Conservation (phyloP, 2,329 filamentous ascomycete species). For the Stagonosporopsis tanaceti region DNA sequence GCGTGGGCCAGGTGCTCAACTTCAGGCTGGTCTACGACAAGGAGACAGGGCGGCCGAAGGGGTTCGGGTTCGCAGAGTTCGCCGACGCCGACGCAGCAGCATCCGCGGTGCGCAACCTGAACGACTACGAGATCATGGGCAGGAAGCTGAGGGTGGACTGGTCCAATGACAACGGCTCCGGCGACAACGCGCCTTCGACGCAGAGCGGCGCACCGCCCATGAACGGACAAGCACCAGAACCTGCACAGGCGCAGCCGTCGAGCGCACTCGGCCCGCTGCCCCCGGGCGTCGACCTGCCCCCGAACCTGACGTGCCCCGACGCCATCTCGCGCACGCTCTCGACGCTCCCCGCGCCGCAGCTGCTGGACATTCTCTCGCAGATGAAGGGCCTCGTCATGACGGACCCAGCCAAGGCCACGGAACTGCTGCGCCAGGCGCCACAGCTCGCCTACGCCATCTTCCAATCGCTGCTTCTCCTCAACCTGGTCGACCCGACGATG, state of each 20-base stretch:
- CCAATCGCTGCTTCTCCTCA: constrained; percentile 90
- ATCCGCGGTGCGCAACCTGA: constrained; percentile 92
- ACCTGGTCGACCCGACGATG: constrained; percentile 84
- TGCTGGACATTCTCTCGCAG: constrained; percentile 91
- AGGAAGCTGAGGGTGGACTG: constrained; percentile 95
- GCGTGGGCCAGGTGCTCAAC: constrained; percentile 87
- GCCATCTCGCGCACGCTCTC: constrained; percentile 91
- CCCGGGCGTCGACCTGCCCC: constrained; percentile 81
- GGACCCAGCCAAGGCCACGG: constrained; percentile 83
- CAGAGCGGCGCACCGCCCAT: constrained; percentile 56
- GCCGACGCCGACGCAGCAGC: constrained; percentile 91
- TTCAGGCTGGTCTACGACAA: constrained; percentile 96
- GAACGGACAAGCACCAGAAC: constrained; percentile 54
- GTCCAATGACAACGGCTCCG: constrained; percentile 85
- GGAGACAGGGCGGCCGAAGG: constrained; percentile 92
- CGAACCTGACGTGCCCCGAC: constrained; percentile 83
- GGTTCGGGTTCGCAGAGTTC: constrained; percentile 96
- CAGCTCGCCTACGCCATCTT: constrained; percentile 96
- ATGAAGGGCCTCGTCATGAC: constrained; percentile 89
- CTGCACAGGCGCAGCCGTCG: constrained; percentile 52
- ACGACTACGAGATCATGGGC: constrained; percentile 94
- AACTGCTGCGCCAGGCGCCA: constrained; percentile 86
- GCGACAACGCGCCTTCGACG: constrained; percentile 58
- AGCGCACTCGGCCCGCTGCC: constrained; percentile 79
- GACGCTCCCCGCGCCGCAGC: constrained; percentile 83